A percentile compares a stretch with the other conserved stretches of the same genome.
Conservation (phyloP, 2,329 filamentous ascomycete genomes). For the Intubia oerlemansii region DNA sequence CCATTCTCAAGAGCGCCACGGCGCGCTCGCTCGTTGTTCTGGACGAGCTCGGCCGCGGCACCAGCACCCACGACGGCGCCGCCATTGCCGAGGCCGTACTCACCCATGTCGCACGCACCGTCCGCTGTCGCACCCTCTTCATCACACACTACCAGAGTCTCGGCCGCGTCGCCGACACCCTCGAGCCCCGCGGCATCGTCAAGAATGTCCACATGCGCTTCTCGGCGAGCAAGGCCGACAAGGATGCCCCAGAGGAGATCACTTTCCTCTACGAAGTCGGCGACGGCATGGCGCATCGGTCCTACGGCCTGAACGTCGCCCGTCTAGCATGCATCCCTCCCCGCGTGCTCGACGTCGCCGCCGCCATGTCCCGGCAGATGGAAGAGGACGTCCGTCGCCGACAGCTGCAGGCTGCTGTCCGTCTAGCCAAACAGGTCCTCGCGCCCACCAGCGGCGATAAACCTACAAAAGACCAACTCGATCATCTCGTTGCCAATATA, state of each 20-base stretch:
- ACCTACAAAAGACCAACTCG: conserved; percentile 29
- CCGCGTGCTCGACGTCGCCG: conserved; percentile 57
- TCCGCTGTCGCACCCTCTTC: conserved; percentile 67
- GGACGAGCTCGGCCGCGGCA: conserved; percentile 85
- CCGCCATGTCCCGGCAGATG: conserved; percentile 57
- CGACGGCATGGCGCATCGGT: conserved; percentile 79
- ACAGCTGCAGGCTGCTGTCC: conserved; percentile 29
- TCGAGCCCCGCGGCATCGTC: conserved; percentile 32
- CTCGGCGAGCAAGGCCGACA: conserved; percentile 14
- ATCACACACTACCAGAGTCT: conserved; percentile 96
- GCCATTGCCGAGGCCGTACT: conserved; percentile 89
- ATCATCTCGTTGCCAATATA: conserved; percentile 31
- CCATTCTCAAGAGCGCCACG: conserved; percentile 78
- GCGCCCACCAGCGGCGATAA: too few species aligned
- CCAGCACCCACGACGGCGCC: conserved; percentile 85
- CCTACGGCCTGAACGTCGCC: conserved; percentile 88
- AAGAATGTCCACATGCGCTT: conserved; percentile 94
- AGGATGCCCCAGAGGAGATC: conserved; percentile 34
- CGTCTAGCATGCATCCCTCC: conserved; percentile 62
- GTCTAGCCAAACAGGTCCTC: conserved; percentile 16
- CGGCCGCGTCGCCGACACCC: conserved; percentile 37
- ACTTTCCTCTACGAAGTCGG: conserved; percentile 89
- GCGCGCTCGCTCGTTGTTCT: conserved; percentile 72
- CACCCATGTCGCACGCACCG: conserved; percentile 56
- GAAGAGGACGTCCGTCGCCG: conserved; percentile 50